phyloP scores from a whole-genome alignment of 164 flowering plant species.

The Piper longum region DNA sequence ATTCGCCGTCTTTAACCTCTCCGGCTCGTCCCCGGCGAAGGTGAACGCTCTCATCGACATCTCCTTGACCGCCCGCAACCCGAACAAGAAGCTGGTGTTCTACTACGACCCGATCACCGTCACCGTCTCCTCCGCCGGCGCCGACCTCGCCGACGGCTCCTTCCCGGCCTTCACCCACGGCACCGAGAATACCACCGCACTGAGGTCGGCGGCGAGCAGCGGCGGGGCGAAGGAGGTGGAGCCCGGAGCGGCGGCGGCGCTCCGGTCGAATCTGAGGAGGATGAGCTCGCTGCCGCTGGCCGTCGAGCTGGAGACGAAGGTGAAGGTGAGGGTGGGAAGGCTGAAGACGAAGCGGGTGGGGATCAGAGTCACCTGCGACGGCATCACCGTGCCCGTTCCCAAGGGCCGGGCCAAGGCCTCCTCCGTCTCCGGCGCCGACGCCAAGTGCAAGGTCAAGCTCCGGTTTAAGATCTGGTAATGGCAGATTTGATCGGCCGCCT shows the following conservation, averaged over 20 bases:
- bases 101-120: slow-evolving; percentile 30
- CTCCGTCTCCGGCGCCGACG: slow-evolving; percentile 7
- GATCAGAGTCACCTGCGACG: slow-evolving; percentile 49
- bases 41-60: slow-evolving; percentile 32
- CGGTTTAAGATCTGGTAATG: slow-evolving; percentile 59
- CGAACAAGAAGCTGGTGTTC: slow-evolving; percentile 49
- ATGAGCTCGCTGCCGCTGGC: slow-evolving; percentile 40
- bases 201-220: slow-evolving; percentile 17
- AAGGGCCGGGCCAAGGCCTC: slow-evolving; percentile 10
- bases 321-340: slow-evolving; percentile 48
- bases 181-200: slow-evolving; percentile 33
- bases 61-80: slow-evolving; percentile 45
- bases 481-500: not conserved
- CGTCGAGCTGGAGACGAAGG: slow-evolving; percentile 51
- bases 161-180: slow-evolving; percentile 17
- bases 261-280: slow-evolving; percentile 33
- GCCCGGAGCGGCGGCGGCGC: slow-evolving; percentile 4
- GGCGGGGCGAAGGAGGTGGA: slow-evolving; percentile 15
- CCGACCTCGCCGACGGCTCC: slow-evolving; percentile 18
- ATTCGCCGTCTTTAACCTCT: slow-evolving; percentile 46
- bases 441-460: slow-evolving; percentile 46
- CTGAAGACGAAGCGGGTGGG: slow-evolving; percentile 40
- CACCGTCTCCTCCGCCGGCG: slow-evolving; percentile 23
- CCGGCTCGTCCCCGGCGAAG: not conserved
- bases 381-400: slow-evolving; percentile 16